These are phyloP conservation scores for Ceratobasidium sp. DNA, from an alignment of 1,284 basidiomycete species.

Conservation along the genomic window DNA sequence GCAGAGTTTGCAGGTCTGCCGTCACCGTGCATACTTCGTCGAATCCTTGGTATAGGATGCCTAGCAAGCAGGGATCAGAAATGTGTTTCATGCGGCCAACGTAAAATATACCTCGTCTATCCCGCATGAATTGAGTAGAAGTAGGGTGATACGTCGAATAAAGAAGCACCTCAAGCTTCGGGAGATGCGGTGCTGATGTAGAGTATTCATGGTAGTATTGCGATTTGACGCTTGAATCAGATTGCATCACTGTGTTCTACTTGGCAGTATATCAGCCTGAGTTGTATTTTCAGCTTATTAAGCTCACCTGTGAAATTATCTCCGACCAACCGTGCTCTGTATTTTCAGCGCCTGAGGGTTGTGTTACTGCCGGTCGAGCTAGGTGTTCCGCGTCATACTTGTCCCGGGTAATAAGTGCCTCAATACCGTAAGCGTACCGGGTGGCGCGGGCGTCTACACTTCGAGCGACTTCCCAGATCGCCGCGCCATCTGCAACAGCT, in stretches of 20 bases:
- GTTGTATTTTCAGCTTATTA: not conserved
- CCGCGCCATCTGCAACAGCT: slow-evolving; percentile 10
- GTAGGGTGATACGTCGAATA: not conserved
- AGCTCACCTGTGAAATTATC: not conserved
- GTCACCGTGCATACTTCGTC: not conserved
- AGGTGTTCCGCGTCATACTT: not conserved
- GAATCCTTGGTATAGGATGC: not conserved
- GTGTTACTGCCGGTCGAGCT: not conserved
- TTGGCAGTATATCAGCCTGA: not conserved
- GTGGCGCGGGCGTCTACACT: not conserved
- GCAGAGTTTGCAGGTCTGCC: not conserved
- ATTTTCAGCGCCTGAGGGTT: not conserved
- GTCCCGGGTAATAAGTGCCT: not conserved
- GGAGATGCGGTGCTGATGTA: not conserved
- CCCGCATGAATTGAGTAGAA: not conserved
- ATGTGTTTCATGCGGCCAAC: not conserved
- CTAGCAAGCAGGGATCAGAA: not conserved
- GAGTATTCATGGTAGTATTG: not conserved
- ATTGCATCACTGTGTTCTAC: not conserved
- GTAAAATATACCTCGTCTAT: slow-evolving; percentile 7
- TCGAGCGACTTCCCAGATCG: not conserved
- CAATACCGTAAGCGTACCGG: slow-evolving; percentile 9
- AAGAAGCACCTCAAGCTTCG: not conserved
- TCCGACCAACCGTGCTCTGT: not conserved
- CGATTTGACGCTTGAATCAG: not conserved